Evolutionary conservation across 2,329 filamentous ascomycete genomes (phyloP).

Genomic region (Trichoderma endophyticum): DNA sequence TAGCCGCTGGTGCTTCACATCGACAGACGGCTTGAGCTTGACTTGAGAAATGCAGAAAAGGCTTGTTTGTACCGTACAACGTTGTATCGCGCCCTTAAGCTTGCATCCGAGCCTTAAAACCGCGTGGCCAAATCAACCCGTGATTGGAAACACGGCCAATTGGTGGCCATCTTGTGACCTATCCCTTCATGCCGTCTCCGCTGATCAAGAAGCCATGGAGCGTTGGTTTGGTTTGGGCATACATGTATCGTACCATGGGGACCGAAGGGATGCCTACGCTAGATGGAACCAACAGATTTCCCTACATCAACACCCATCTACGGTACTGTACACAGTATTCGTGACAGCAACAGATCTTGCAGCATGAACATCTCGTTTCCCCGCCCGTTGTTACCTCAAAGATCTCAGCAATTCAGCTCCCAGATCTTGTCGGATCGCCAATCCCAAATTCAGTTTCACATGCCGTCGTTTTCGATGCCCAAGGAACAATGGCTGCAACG

Average conservation of each 20-base stretch:
- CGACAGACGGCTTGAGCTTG: neutral
- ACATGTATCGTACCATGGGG: neutral
- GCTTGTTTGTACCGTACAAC: neutral
- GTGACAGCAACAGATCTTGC: slow-evolving; percentile 3
- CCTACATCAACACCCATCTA: neutral
- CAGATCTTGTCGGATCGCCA: slow-evolving; percentile 7
- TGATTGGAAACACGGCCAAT: neutral
- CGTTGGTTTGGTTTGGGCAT: neutral
- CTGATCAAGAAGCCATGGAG: neutral
- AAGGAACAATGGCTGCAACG: neutral
- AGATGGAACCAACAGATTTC: slow-evolving; percentile 4
- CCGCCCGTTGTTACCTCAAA: slow-evolving; percentile 9
- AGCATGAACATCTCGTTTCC: slow-evolving; percentile 13
- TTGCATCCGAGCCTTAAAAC: slow-evolving; percentile 13
- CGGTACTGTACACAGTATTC: neutral
- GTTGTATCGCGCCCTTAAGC: slow-evolving; percentile 16
- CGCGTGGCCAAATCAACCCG: slow-evolving; percentile 5
- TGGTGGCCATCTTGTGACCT: slow-evolving; percentile 4
- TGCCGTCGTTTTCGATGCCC: neutral
- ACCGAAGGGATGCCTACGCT: neutral
- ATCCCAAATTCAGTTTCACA: neutral
- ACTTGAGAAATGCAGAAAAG: neutral
- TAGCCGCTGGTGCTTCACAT: neutral
- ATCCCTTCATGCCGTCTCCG: neutral
- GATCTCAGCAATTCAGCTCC: neutral